Evolutionary conservation across 305 asterid genomes (phyloP).

Genomic region (Fraxinus ornus): DNA sequence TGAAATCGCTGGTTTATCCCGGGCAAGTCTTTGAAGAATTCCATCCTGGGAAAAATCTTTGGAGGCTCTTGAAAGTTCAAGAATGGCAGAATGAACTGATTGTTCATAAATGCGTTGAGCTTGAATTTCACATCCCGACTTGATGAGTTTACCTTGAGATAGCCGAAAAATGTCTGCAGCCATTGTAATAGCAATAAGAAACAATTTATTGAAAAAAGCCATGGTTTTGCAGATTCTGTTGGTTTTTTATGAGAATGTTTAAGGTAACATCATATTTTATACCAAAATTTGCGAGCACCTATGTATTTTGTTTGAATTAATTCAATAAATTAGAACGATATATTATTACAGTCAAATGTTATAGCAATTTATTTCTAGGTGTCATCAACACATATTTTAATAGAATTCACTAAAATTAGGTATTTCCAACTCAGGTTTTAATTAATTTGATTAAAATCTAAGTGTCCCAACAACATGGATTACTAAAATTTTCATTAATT

Average conservation of each 20-base stretch:
- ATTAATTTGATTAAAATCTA: too few species aligned
- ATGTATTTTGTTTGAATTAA: background rate
- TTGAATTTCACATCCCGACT: background rate
- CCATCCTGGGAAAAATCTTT: conserved; percentile 10
- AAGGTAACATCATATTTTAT: background rate
- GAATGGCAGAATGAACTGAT: background rate
- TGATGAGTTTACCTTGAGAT: background rate
- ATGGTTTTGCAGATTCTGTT: background rate
- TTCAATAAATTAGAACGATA: background rate
- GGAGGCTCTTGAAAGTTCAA: conserved; percentile 21
- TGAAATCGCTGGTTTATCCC: background rate
- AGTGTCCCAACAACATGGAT: background rate
- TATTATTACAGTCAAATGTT: background rate
- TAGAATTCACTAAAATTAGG: background rate
- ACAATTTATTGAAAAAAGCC: background rate
- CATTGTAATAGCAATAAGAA: background rate
- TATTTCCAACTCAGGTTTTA: background rate
- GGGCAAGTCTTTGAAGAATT: background rate
- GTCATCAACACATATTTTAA: background rate
- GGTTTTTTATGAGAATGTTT: background rate
- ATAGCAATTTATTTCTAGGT: background rate
- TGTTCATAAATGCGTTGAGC: background rate
- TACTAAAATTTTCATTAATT: background rate
- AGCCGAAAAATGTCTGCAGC: background rate
- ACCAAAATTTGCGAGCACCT: background rate